Evolutionary conservation across 1,139 yeast genomes (phyloP), one percentile per base, ranked within the genome.

Genomic region (Eremothecium cymbalariae): DNA sequence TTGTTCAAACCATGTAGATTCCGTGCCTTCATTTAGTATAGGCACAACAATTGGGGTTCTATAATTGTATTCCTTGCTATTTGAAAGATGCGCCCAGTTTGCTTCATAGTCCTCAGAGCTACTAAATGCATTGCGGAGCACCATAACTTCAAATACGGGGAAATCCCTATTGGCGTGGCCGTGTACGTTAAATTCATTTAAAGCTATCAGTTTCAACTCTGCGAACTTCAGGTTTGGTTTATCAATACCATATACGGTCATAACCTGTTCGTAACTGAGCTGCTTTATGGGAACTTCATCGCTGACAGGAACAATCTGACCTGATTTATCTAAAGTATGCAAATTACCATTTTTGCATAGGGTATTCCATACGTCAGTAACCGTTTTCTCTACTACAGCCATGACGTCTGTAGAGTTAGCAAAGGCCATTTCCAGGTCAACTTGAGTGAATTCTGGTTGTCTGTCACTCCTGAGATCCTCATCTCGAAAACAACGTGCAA

Each of bases 401-500:
- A 74, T 76, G 5, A 90, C 94, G 43, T 83, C 84, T 8, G 67
- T 63, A 29, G 74, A 74, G 44, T 67, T 69, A 1, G 90, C 77
- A 63, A 77, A 93, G 24, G 93, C 74, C 94, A 90, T 81, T 56
- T 93, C 99, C 60, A 93, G 51, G 65, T 90, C 99, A 12, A 93
- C 65, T 58, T 90, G 99, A 0, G 98, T 90, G 53, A 90, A 93
- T 55, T 93, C 98, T 0, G 97, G 97, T 59, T 90, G 99, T 56
- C 99, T 72, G 57, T 90, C 98, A 3, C 88, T 78, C 40, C 98
- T 68, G 43, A 93, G 68, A 59, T 93, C 97, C 56, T 90, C 99
- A 55, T 93, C 98, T 45, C 98, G 70, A 55, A 90, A 90, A 55
- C 99, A 90, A 48, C 74, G 77, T 3, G 98, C 98, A 33, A 93